Base-by-base conservation (phyloP, 108 stramenopile genomes). In the Nitzschia sp. region DNA sequence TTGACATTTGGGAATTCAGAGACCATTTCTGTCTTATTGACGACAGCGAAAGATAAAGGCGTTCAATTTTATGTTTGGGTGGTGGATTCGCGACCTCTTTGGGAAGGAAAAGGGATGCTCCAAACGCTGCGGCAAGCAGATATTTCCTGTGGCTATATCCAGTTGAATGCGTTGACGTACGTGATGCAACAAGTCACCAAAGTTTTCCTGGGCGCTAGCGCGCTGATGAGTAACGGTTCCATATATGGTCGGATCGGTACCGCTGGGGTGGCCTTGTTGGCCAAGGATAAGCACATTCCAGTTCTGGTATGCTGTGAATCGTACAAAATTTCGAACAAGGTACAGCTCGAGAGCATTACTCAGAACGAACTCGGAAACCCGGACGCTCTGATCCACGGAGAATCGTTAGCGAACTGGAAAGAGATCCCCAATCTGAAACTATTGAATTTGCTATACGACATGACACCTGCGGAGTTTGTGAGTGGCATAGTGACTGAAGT, bases 251-350 rank as follows among this genome's bases (percentile, higher is more conserved):
- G 92, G 25, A 96, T 95, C 3, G 99, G 99, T 23, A 96, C 97
- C 1, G 97, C 96, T 0, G 90, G 89, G 36, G 95, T 99, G 23
- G 98, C 99, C 17, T 66, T 97, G 75, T 60, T 91, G 78, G 99
- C 99, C 8, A 81, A 85, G 23, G 71, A 81, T 19, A 72, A 83
- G 55, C 87, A 96, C 60, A 84, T 97, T 46, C 98, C 99, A 6
- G 97, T 98, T 5, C 79, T 99, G 53, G 94, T 99, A 25, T 95
- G 93, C 58, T 94, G 97, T 67, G 99, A 99, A 87, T 94, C 97
- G 6, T 98, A 99, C 92, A 99, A 99, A 79, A 98, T 98, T 66
- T 96, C 92, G 53, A 97, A 98, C 58, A 83, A 90, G 30, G 95
- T 99, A 0, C 97, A 98, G 66, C 75, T 99, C 41, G 99, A 99